Conservation (phyloP, 352 stramenopile genomes). For the Plasmopara viticola region DNA sequence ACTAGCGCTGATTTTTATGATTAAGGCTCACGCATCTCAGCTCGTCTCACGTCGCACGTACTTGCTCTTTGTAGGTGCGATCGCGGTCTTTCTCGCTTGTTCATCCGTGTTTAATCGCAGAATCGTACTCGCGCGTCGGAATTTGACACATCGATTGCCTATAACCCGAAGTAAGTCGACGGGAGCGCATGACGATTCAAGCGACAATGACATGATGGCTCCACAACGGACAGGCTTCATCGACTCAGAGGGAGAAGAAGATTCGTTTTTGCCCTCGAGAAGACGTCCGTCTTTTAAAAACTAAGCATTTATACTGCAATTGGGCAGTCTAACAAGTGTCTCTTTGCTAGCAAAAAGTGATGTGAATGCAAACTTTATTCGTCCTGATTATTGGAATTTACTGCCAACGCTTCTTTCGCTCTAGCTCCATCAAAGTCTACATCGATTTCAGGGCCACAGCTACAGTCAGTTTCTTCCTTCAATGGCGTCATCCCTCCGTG, state of each 20-base stretch:
- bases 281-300: slow-evolving; percentile 24
- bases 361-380: slow-evolving; percentile 12
- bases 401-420: slow-evolving; percentile 13
- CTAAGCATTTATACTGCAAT: neutral
- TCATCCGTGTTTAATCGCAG: slow-evolving; percentile 75
- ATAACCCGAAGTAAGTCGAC: slow-evolving; percentile 22
- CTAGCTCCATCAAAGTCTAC: slow-evolving; percentile 9
- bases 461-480: slow-evolving; percentile 8
- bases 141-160: slow-evolving; percentile 52
- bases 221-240: slow-evolving; percentile 20
- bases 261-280: slow-evolving; percentile 24
- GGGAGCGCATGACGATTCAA: slow-evolving; percentile 13
- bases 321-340: neutral
- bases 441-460: slow-evolving; percentile 20
- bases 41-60: slow-evolving; percentile 80
- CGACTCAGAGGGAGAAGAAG: slow-evolving; percentile 25
- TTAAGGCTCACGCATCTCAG: slow-evolving; percentile 79
- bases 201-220: slow-evolving; percentile 6
- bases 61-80: slow-evolving; percentile 73
- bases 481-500: slow-evolving; percentile 5
- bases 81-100: slow-evolving; percentile 75
- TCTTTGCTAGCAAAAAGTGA: too few relatives aligned
- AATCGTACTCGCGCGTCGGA: slow-evolving; percentile 54
- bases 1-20: slow-evolving; percentile 86
- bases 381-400: slow-evolving; percentile 23